A percentile compares a stretch with the other conserved stretches of the same genome.
Conservation (phyloP, 2,329 filamentous ascomycete species). For the Hansfordia pulvinata region DNA sequence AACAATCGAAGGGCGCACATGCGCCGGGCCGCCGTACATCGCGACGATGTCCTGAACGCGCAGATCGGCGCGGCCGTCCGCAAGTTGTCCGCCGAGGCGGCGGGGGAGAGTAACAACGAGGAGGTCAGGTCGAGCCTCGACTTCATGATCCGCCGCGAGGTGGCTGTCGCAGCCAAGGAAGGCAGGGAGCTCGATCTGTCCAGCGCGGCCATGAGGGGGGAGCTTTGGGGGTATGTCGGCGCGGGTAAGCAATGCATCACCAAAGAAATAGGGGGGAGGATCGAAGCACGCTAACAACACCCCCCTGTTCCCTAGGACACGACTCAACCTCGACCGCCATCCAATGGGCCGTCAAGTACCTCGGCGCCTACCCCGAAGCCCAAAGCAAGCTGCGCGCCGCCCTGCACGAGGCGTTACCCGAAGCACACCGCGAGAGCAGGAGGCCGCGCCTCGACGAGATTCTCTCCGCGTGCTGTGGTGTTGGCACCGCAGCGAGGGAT, state of each 20-base stretch:
- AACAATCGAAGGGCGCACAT: conserved; percentile 4
- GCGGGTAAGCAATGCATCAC: no score
- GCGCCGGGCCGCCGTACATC: conserved; percentile 2
- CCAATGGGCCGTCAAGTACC: conserved; percentile 1
- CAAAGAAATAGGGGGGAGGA: no score
- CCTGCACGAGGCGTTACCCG: background rate
- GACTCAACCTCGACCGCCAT: conserved; percentile 1
- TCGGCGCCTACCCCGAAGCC: conserved; percentile 1
- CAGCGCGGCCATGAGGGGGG: conserved; percentile 2
- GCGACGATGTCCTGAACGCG: conserved; percentile 4
- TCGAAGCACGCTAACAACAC: no score
- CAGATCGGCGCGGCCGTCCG: conserved; percentile 4
- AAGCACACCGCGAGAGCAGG: background rate
- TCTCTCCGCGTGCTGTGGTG: no score
- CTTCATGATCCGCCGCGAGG: conserved; percentile 6
- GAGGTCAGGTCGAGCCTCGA: conserved; percentile 6
- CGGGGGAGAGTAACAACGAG: no score
- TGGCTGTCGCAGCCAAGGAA: conserved; percentile 5
- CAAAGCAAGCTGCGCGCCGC: background rate
- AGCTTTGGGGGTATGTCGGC: conserved; percentile 1
- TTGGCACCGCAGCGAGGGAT: no score
- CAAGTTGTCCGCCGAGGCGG: conserved; percentile 4
- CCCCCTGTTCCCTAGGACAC: no score
- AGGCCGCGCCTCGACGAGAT: background rate
- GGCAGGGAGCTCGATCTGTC: conserved; percentile 3